These are phyloP conservation scores for Rostrohypoxylon terebratum DNA, from an alignment of 495 filamentous ascomycete genomes.

Conservation along the genomic window DNA sequence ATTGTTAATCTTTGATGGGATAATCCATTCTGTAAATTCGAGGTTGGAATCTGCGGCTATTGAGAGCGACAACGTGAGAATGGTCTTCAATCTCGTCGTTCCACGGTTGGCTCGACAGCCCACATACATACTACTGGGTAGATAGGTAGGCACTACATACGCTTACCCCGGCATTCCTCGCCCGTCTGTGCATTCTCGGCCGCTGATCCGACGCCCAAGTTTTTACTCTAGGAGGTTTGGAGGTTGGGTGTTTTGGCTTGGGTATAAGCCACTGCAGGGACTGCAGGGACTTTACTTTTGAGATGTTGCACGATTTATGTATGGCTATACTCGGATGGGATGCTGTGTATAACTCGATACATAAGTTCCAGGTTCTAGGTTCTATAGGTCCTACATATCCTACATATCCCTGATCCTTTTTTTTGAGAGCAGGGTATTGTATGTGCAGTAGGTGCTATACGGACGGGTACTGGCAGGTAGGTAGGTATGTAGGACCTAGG, in stretches of 20 bases:
- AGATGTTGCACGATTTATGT: not conserved
- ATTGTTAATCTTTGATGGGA: not conserved
- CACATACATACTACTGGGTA: not conserved
- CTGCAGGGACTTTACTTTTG: not conserved
- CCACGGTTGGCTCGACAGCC: conserved; percentile 11
- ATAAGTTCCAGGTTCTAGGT: not conserved
- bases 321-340: too few species aligned
- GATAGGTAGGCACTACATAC: too few species aligned
- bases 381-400: not conserved
- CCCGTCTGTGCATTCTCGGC: not conserved
- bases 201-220: not conserved
- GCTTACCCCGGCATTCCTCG: conserved; percentile 1
- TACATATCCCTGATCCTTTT: not conserved
- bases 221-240: not conserved
- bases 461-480: not conserved
- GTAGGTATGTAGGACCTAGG: not conserved
- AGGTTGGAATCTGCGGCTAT: conserved; percentile 6
- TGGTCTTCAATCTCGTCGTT: not conserved
- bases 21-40: not conserved
- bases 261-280: not conserved
- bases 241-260: not conserved
- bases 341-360: too few species aligned
- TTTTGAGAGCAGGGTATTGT: not conserved
- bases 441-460: too few species aligned
- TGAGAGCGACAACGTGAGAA: not conserved